phyloP scores from a whole-genome alignment of 1,284 basidiomycete genomes.

The Heterobasidion irregulare region DNA sequence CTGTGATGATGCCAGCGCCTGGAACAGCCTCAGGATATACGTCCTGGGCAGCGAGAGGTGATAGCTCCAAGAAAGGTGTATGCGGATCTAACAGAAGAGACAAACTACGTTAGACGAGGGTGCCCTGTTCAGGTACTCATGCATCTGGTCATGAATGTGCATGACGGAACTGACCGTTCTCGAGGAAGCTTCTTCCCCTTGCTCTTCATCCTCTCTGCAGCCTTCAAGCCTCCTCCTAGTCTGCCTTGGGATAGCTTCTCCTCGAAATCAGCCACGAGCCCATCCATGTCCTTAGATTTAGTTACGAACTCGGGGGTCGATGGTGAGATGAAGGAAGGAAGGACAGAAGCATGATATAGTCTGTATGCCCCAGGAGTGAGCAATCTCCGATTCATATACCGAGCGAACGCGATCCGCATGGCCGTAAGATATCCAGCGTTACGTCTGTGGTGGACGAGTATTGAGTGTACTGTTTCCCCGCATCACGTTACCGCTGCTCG shows the following conservation, averaged over 20 bases:
- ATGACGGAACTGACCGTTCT: constrained; percentile 52
- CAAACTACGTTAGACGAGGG: constrained; percentile 30
- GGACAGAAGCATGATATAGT: constrained; percentile 57
- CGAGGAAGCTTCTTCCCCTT: constrained; percentile 83
- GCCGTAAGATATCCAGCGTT: not conserved
- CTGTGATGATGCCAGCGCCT: constrained; percentile 87
- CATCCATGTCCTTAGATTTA: constrained; percentile 61
- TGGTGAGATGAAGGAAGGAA: constrained; percentile 65
- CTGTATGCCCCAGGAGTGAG: constrained; percentile 1
- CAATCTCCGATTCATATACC: not conserved
- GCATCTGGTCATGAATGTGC: not conserved
- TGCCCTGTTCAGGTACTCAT: not conserved
- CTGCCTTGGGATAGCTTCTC: constrained; percentile 47
- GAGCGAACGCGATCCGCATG: not conserved
- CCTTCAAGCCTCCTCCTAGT: constrained; percentile 59
- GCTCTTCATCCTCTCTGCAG: constrained; percentile 68
- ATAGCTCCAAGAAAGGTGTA: constrained; percentile 88
- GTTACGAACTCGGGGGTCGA: constrained; percentile 62
- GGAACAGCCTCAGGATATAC: constrained; percentile 83
- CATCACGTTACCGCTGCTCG: not conserved
- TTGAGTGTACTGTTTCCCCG: not conserved
- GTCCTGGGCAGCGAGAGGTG: constrained; percentile 78
- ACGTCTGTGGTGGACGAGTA: not conserved
- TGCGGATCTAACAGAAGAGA: constrained; percentile 73
- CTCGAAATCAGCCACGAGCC: constrained; percentile 56